These are phyloP conservation scores for Exsudoporus floridanus DNA, from an alignment of 1,284 basidiomycete species.

Conservation along the genomic window DNA sequence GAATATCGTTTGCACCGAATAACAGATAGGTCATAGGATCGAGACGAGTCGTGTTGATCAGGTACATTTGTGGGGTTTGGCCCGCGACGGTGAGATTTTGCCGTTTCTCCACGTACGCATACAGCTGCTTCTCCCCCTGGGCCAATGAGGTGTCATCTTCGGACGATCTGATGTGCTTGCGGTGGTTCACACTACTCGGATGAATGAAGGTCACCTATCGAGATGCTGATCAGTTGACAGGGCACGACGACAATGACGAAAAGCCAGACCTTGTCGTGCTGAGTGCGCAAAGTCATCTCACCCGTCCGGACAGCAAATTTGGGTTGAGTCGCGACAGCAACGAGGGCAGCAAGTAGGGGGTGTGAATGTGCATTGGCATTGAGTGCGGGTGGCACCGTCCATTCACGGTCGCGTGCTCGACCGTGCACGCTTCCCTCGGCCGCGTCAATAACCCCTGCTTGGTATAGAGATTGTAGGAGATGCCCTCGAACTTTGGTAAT, in stretches of 20 bases:
- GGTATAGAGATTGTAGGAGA: conserved; percentile 75
- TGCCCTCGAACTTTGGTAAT: conserved; percentile 87
- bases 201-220: conserved; percentile 73
- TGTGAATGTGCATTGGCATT: conserved; percentile 76
- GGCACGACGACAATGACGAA: conserved; percentile 4
- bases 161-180: conserved; percentile 53
- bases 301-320: conserved; percentile 88
- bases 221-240: conserved; percentile 11
- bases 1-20: conserved; percentile 84
- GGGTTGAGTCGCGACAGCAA: conserved; percentile 87
- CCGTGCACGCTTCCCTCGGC: conserved; percentile 59
- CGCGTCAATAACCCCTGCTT: conserved; percentile 79
- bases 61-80: conserved; percentile 60
- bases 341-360: conserved; percentile 83
- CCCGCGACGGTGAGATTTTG: conserved; percentile 64
- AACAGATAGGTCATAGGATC: conserved; percentile 92
- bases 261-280: conserved; percentile 77
- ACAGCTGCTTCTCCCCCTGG: conserved; percentile 73
- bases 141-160: conserved; percentile 39
- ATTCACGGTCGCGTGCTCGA: conserved; percentile 29
- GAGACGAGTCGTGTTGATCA: conserved; percentile 82
- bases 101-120: conserved; percentile 85
- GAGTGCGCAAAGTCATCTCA: conserved; percentile 74
- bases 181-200: conserved; percentile 84
- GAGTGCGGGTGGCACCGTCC: conserved; percentile 63